phyloP scores from a whole-genome alignment of 495 filamentous ascomycete species.

The Lophium mytilinum region DNA sequence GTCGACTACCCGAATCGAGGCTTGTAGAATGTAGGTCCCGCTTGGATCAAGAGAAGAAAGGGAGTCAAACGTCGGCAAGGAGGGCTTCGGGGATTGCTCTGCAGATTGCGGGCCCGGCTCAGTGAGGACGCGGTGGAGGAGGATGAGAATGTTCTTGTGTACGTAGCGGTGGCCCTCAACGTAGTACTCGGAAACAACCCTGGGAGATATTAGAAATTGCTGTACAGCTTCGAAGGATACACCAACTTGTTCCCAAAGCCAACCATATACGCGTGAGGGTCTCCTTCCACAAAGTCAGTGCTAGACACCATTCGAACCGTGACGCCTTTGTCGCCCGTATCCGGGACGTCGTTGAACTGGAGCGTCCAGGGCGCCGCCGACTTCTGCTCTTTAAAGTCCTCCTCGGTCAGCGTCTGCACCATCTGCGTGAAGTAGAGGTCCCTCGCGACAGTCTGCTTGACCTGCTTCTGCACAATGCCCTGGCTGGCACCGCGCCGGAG shows the following conservation, averaged over 20 bases:
- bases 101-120: constrained; percentile 10
- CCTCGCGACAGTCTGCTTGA: constrained; percentile 13
- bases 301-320: constrained; percentile 29
- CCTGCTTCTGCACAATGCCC: constrained; percentile 19
- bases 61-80: constrained; percentile 35
- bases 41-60: constrained; percentile 30
- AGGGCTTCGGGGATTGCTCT: constrained; percentile 30
- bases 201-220: constrained; percentile 20
- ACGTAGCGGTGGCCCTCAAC: constrained; percentile 37
- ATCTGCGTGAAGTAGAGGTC: constrained; percentile 39
- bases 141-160: constrained; percentile 39
- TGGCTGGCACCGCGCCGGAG: constrained; percentile 30
- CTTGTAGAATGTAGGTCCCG: constrained; percentile 36
- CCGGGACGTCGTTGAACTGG: constrained; percentile 39
- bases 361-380: constrained; percentile 30
- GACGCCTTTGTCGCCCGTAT: constrained; percentile 35
- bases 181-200: constrained; percentile 37
- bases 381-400: constrained; percentile 26
- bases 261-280: constrained; percentile 37
- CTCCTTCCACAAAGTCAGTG: constrained; percentile 34
- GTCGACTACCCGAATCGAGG: constrained; percentile 36
- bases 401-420: constrained; percentile 24
- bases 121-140: constrained; percentile 29
- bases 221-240: neutral
- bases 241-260: constrained; percentile 38